phyloP scores from a whole-genome alignment of 805 yeast genomes.

The Groenewaldozyma tartarivorans region DNA sequence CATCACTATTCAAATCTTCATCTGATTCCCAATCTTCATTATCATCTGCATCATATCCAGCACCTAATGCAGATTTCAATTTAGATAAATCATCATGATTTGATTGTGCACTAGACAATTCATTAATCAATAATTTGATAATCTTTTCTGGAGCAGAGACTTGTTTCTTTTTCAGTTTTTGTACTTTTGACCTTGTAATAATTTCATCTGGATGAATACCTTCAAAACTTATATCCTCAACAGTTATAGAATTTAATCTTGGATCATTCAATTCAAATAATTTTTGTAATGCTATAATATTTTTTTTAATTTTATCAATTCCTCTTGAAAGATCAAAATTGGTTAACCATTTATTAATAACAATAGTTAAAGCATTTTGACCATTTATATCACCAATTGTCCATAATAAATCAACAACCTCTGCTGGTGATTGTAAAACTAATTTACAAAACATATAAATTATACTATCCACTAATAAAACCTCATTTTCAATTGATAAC shows the following conservation, averaged over 20 bases:
- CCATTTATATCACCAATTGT: conserved; percentile 20
- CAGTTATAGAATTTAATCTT: conserved; percentile 42
- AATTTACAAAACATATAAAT: conserved; percentile 67
- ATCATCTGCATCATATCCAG: background rate
- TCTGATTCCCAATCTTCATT: background rate
- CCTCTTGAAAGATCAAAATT: conserved; percentile 78
- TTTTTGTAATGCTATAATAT: conserved; percentile 60
- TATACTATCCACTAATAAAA: conserved; percentile 63
- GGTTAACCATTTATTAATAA: conserved; percentile 74
- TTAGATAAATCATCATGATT: conserved; percentile 34
- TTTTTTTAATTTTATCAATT: conserved; percentile 54
- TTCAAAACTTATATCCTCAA: conserved; percentile 60
- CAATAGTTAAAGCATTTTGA: conserved; percentile 39
- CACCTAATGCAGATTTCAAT: conserved; percentile 10
- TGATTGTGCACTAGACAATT: conserved; percentile 53
- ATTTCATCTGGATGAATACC: conserved; percentile 40
- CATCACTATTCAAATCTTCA: background rate
- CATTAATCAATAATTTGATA: conserved; percentile 57
- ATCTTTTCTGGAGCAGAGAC: conserved; percentile 66
- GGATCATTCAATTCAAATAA: conserved; percentile 52
- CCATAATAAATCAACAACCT: conserved; percentile 54
- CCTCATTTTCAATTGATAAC: conserved; percentile 54
- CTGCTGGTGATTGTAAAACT: conserved; percentile 50
- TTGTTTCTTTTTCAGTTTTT: conserved; percentile 44
- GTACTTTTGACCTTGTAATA: conserved; percentile 78